phyloP scores from a whole-genome alignment of 1,284 basidiomycete species.

The Microbotryum intermedium region DNA sequence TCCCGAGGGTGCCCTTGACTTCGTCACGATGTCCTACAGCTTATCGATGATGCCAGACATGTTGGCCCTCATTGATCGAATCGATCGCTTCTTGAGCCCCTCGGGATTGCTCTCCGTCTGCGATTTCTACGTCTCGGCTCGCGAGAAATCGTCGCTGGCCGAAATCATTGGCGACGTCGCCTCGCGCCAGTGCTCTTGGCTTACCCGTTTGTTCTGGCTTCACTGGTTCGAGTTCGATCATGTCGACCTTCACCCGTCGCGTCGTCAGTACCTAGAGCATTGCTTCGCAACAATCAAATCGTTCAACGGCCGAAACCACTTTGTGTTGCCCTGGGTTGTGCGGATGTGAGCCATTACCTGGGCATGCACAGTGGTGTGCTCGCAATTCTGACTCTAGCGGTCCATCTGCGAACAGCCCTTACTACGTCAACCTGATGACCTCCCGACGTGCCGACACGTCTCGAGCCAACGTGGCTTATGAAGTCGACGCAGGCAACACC shows the following conservation, averaged over 20 bases:
- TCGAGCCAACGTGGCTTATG: slow-evolving; percentile 55
- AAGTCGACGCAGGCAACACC: slow-evolving; percentile 61
- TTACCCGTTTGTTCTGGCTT: slow-evolving; percentile 72
- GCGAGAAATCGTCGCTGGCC: slow-evolving; percentile 45
- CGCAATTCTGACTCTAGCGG: too few relatives aligned
- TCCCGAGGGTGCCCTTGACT: slow-evolving; percentile 51
- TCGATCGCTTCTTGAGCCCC: slow-evolving; percentile 61
- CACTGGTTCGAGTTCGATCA: slow-evolving; percentile 72
- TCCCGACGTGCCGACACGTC: slow-evolving; percentile 47
- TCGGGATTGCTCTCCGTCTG: slow-evolving; percentile 62
- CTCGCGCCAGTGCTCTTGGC: slow-evolving; percentile 61
- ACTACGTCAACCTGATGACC: slow-evolving; percentile 47
- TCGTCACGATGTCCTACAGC: slow-evolving; percentile 63
- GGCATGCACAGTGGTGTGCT: too few relatives aligned
- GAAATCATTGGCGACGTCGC: slow-evolving; percentile 56
- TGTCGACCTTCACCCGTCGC: slow-evolving; percentile 59
- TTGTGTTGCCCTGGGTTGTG: slow-evolving; percentile 59
- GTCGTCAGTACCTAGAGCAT: slow-evolving; percentile 63
- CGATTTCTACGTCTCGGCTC: slow-evolving; percentile 70
- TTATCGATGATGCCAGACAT: slow-evolving; percentile 44
- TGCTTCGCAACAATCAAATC: slow-evolving; percentile 58
- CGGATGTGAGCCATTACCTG: slow-evolving; percentile 48
- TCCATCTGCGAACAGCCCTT: slow-evolving; percentile 46
- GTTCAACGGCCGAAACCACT: slow-evolving; percentile 49
- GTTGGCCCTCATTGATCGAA: slow-evolving; percentile 46